Conservation (phyloP, 352 stramenopile genomes). For the Globisporangium barbulae region DNA sequence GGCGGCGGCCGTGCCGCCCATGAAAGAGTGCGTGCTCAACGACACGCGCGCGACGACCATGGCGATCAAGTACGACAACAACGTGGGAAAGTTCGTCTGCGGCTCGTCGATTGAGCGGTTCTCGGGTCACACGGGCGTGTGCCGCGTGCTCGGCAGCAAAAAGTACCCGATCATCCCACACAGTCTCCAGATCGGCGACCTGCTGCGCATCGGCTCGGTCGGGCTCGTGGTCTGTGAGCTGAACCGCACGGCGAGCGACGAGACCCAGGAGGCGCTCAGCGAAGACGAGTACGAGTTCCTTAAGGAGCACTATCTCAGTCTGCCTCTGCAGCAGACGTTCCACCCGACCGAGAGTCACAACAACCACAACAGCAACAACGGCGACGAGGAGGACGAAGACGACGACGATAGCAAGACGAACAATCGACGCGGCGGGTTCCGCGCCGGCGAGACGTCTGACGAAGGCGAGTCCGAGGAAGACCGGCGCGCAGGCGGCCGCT, state of each 20-base stretch:
- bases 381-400: constrained; percentile 27
- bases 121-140: constrained; percentile 90
- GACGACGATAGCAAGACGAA: constrained; percentile 24
- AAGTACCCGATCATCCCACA: constrained; percentile 80
- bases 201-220: constrained; percentile 88
- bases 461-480: constrained; percentile 81
- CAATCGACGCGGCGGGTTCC: constrained; percentile 4
- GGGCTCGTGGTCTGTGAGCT: constrained; percentile 91
- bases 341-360: constrained; percentile 43
- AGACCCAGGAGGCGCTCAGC: constrained; percentile 72
- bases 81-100: constrained; percentile 73
- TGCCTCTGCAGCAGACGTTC: constrained; percentile 81
- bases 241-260: constrained; percentile 67
- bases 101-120: constrained; percentile 88
- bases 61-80: constrained; percentile 66
- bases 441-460: constrained; percentile 63
- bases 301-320: constrained; percentile 85
- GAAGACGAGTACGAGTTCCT: constrained; percentile 84
- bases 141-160: constrained; percentile 86
- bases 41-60: constrained; percentile 77
- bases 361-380: constrained; percentile 31
- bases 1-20: constrained; percentile 21
- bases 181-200: constrained; percentile 72
- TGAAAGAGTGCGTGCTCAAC: constrained; percentile 85
- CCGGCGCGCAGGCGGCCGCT: constrained; percentile 24